These are phyloP conservation scores for Ophiostoma ips DNA, from an alignment of 2,329 filamentous ascomycete genomes.

Conservation along the genomic window DNA sequence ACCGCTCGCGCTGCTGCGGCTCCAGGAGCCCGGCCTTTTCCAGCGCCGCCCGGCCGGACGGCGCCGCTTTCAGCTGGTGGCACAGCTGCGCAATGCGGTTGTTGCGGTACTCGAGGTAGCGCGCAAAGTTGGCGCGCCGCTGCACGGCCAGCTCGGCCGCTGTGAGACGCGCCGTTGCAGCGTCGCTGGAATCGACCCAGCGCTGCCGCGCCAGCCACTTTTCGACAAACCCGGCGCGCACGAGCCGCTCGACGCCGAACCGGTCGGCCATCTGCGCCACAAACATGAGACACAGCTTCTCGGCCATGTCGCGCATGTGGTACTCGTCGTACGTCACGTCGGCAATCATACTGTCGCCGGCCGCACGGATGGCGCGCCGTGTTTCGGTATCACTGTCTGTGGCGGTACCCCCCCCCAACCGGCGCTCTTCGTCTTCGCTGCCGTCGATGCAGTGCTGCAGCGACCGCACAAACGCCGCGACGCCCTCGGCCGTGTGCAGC, in stretches of 20 bases:
- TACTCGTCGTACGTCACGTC: conserved; percentile 49
- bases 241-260: conserved; percentile 41
- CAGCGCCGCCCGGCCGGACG: conserved; percentile 36
- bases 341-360: conserved; percentile 32
- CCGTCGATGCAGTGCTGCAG: conserved; percentile 42
- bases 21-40: conserved; percentile 34
- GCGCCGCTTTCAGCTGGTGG: conserved; percentile 32
- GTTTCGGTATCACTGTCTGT: background rate
- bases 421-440: conserved; percentile 5
- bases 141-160: background rate
- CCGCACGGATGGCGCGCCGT: background rate
- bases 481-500: conserved; percentile 36
- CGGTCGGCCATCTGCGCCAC: conserved; percentile 44
- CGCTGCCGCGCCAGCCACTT: conserved; percentile 62
- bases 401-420: background rate
- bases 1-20: conserved; percentile 11
- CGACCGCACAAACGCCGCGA: conserved; percentile 44
- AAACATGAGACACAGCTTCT: conserved; percentile 46
- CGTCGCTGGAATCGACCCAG: conserved; percentile 26
- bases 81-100: conserved; percentile 42
- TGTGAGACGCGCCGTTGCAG: conserved; percentile 28
- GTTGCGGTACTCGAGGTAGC: conserved; percentile 34
- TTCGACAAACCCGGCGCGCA: conserved; percentile 52
- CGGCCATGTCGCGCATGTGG: conserved; percentile 44
- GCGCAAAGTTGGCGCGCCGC: conserved; percentile 36